A percentile compares a stretch with the other conserved stretches of the same genome.
phyloP scores from a whole-genome alignment of 441 rosid species.

The Gossypium trilobum region DNA sequence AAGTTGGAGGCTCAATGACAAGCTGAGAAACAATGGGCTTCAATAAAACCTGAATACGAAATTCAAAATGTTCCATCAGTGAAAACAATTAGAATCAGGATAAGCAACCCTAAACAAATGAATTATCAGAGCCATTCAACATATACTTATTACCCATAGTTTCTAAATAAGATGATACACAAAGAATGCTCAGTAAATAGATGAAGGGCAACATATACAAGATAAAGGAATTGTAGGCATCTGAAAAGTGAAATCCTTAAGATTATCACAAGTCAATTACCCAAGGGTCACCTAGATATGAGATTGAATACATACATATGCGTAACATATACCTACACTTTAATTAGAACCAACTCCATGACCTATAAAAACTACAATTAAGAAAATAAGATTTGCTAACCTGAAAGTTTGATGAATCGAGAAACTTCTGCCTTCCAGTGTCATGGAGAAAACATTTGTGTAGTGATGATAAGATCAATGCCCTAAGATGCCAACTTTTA shows the following conservation, averaged over 20 bases:
- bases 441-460: constrained; percentile 81
- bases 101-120: neutral
- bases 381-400: constrained; percentile 21
- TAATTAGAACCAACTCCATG: neutral
- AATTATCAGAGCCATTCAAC: neutral
- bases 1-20: constrained; percentile 51
- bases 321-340: neutral
- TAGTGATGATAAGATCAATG: constrained; percentile 63
- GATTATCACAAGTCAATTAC: neutral
- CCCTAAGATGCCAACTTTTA: constrained; percentile 75
- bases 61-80: neutral
- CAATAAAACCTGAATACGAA: constrained; percentile 55
- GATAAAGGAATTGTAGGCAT: neutral
- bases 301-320: neutral
- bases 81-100: neutral
- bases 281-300: neutral
- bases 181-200: neutral
- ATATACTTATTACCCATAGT: neutral
- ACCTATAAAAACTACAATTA: neutral
- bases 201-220: neutral
- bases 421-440: constrained; percentile 67
- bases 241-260: neutral
- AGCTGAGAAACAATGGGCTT: constrained; percentile 85
- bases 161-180: neutral
- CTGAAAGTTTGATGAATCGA: constrained; percentile 80